phyloP scores from a whole-genome alignment of 108 stramenopile species.

The Bacterosira constricta region DNA sequence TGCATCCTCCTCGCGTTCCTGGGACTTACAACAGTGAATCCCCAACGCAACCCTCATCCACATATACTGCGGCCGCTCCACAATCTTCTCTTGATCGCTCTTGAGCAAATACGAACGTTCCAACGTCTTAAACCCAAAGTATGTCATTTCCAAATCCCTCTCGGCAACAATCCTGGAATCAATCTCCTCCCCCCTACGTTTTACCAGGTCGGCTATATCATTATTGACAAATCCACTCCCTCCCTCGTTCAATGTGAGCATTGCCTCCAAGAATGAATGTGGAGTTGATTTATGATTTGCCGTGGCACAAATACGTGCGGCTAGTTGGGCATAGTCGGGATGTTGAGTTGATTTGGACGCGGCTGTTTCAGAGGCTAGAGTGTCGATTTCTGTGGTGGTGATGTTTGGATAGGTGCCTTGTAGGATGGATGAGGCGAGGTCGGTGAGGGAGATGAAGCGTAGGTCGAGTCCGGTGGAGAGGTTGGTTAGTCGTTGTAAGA shows the following conservation, averaged over 20 bases:
- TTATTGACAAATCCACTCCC: slow-evolving; percentile 78
- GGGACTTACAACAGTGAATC: slow-evolving; percentile 77
- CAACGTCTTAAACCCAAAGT: slow-evolving; percentile 98
- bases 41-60: slow-evolving; percentile 98
- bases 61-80: slow-evolving; percentile 96
- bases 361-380: slow-evolving; percentile 93
- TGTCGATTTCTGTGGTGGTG: slow-evolving; percentile 90
- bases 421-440: slow-evolving; percentile 63
- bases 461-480: slow-evolving; percentile 54
- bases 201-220: slow-evolving; percentile 73
- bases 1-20: background rate
- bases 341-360: slow-evolving; percentile 94
- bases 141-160: slow-evolving; percentile 89
- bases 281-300: slow-evolving; percentile 90
- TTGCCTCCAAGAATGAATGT: slow-evolving; percentile 80
- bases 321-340: slow-evolving; percentile 91
- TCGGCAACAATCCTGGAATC: slow-evolving; percentile 69
- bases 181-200: slow-evolving; percentile 60
- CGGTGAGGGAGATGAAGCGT: slow-evolving; percentile 48
- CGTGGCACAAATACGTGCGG: slow-evolving; percentile 87
- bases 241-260: slow-evolving; percentile 54
- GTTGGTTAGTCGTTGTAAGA: slow-evolving; percentile 43
- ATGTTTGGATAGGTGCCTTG: slow-evolving; percentile 88
- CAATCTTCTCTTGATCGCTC: slow-evolving; percentile 52
- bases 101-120: slow-evolving; percentile 85